These are phyloP conservation scores for Aspergillus pseudoviridinutans DNA, from an alignment of 2,329 filamentous ascomycete genomes.

Conservation along the genomic window DNA sequence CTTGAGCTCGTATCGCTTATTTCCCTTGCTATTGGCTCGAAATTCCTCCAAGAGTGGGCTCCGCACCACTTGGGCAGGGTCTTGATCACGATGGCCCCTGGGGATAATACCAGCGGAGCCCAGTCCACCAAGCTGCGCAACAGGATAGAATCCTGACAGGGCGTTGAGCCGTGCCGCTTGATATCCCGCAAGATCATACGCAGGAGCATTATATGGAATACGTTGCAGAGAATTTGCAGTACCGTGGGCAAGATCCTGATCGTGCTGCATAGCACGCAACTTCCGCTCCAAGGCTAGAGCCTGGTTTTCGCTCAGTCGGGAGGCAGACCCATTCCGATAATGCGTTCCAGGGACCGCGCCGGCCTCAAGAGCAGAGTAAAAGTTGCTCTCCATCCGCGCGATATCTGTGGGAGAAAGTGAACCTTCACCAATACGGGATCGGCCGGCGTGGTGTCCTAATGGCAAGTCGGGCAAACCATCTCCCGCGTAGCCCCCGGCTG, in stretches of 20 bases:
- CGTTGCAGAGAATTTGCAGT: conserved; percentile 26
- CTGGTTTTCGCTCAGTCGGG: conserved; percentile 42
- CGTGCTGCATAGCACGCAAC: conserved; percentile 45
- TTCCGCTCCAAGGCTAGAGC: conserved; percentile 47
- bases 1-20: conserved; percentile 74
- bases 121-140: conserved; percentile 27
- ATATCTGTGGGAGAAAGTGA: conserved; percentile 46
- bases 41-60: conserved; percentile 78
- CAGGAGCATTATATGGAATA: conserved; percentile 23
- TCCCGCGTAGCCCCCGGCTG: conserved; percentile 19
- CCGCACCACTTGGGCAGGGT: conserved; percentile 58
- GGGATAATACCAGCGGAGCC: conserved; percentile 35
- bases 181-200: conserved; percentile 33
- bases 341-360: conserved; percentile 36
- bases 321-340: conserved; percentile 42
- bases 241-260: conserved; percentile 32
- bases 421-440: conserved; percentile 42
- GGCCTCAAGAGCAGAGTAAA: conserved; percentile 45
- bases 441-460: conserved; percentile 34
- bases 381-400: conserved; percentile 42
- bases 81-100: conserved; percentile 52
- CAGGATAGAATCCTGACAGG: conserved; percentile 36
- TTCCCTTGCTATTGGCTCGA: conserved; percentile 66
- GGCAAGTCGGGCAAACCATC: conserved; percentile 29
- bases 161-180: conserved; percentile 30